Conservation (phyloP, 331 rosid genomes). For the Saraca asoca region DNA sequence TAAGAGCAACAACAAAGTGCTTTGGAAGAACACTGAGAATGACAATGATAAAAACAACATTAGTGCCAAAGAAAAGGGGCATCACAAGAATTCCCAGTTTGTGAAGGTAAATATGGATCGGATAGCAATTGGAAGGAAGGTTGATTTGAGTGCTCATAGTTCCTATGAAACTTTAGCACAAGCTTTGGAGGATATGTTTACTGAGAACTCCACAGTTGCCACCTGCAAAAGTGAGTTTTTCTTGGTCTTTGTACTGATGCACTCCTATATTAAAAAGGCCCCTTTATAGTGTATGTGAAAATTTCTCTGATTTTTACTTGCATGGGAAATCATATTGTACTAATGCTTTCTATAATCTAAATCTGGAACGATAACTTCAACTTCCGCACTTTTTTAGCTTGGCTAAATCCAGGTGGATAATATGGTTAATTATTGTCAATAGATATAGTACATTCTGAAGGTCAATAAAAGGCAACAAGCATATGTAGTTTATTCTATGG, state of each 20-base stretch:
- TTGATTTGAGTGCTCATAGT: constrained; percentile 74
- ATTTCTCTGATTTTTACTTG: constrained; percentile 8
- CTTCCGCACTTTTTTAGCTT: constrained; percentile 7
- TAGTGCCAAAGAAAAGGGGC: constrained; percentile 50
- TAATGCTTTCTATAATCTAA: constrained; percentile 6
- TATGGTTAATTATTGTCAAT: neutral
- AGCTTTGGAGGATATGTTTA: constrained; percentile 83
- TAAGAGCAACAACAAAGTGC: constrained; percentile 37
- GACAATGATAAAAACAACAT: constrained; percentile 40
- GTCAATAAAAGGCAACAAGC: constrained; percentile 2
- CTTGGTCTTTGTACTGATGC: constrained; percentile 4
- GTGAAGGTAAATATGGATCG: constrained; percentile 98
- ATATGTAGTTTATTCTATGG: neutral
- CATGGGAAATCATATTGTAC: constrained; percentile 8
- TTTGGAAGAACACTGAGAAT: constrained; percentile 41
- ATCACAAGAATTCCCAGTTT: constrained; percentile 50
- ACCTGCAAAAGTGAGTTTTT: constrained; percentile 56
- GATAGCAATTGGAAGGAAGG: constrained; percentile 82
- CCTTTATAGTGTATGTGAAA: too few relatives aligned
- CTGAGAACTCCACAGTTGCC: constrained; percentile 44
- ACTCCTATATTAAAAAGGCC: too few relatives aligned
- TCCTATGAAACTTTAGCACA: constrained; percentile 73
- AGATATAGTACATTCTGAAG: constrained; percentile 17
- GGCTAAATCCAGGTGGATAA: neutral
- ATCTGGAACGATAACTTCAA: constrained; percentile 6